phyloP scores from a whole-genome alignment of 2,329 filamentous ascomycete genomes.

The Cercospora sesami region DNA sequence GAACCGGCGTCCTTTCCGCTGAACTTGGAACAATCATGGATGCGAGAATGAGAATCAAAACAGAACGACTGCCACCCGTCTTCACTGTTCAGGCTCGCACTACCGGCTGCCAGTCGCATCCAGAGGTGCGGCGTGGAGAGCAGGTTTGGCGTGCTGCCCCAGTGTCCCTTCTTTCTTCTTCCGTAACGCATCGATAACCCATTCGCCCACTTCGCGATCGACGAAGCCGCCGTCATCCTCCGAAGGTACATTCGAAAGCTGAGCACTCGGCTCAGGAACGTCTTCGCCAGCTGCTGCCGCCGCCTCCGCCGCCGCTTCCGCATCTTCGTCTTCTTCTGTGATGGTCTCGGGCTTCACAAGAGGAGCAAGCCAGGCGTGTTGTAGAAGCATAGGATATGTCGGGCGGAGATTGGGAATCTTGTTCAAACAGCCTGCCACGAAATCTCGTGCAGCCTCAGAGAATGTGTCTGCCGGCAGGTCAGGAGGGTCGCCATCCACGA shows the following conservation, averaged over 20 bases:
- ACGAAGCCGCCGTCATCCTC: constrained; percentile 40
- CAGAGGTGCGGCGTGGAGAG: constrained; percentile 81
- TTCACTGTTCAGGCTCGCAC: constrained; percentile 5
- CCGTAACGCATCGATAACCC: constrained; percentile 74
- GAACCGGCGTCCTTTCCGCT: constrained; percentile 20
- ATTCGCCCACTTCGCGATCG: constrained; percentile 80
- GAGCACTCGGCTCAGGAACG: constrained; percentile 6
- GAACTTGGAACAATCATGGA: neutral
- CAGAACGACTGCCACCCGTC: constrained; percentile 8
- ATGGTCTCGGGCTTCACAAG: constrained; percentile 76
- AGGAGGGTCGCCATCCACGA: constrained; percentile 95
- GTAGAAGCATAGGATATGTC: constrained; percentile 85
- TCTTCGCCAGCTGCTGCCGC: constrained; percentile 26
- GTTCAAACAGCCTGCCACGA: constrained; percentile 86
- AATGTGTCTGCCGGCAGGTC: constrained; percentile 77
- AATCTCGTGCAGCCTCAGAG: constrained; percentile 77
- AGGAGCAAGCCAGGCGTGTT: constrained; percentile 81
- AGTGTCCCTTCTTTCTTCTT: constrained; percentile 61
- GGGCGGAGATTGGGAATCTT: constrained; percentile 90
- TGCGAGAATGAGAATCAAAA: constrained; percentile 7
- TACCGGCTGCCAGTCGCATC: constrained; percentile 53
- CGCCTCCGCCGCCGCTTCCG: constrained; percentile 38
- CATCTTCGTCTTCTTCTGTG: constrained; percentile 67
- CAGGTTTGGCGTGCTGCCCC: constrained; percentile 65
- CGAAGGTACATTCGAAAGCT: constrained; percentile 41